Conservation (phyloP, 2,329 filamentous ascomycete species). For the Exophiala phaeomuriformis region DNA sequence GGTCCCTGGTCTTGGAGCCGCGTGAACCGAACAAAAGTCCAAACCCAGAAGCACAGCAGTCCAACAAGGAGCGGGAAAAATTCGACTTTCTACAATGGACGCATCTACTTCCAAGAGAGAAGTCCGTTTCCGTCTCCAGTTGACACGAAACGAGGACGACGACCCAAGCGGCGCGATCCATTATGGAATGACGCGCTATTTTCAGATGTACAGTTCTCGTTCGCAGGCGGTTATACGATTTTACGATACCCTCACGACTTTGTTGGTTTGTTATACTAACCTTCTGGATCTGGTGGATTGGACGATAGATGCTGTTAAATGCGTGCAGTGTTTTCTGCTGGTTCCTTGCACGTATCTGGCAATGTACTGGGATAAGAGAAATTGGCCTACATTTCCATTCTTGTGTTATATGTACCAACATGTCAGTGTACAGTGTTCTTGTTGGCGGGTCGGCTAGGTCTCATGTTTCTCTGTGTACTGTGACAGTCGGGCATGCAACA, state of each 20-base stretch:
- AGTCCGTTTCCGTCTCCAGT: constrained; percentile 13
- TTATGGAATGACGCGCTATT: constrained; percentile 11
- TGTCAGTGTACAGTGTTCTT: too few species aligned
- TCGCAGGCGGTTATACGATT: neutral
- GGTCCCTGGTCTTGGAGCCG: constrained; percentile 77
- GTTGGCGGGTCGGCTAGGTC: too few species aligned
- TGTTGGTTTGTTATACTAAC: neutral
- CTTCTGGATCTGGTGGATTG: too few species aligned
- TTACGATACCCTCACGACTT: constrained; percentile 17
- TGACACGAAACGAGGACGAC: neutral
- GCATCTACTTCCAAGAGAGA: constrained; percentile 28
- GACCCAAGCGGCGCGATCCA: neutral
- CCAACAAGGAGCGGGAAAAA: constrained; percentile 42
- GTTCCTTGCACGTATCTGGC: neutral
- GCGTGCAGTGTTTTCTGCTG: neutral
- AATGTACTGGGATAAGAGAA: too few species aligned
- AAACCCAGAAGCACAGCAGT: constrained; percentile 27
- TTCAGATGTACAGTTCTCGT: constrained; percentile 5
- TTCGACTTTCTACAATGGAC: constrained; percentile 49
- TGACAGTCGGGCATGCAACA: too few species aligned
- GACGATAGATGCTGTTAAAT: neutral
- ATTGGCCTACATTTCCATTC: too few species aligned
- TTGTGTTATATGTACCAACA: too few species aligned
- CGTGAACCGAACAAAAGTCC: constrained; percentile 30
- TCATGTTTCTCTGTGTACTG: too few species aligned